Evolutionary conservation across 441 rosid genomes (phyloP).

Genomic region (Aleurites moluccanus): DNA sequence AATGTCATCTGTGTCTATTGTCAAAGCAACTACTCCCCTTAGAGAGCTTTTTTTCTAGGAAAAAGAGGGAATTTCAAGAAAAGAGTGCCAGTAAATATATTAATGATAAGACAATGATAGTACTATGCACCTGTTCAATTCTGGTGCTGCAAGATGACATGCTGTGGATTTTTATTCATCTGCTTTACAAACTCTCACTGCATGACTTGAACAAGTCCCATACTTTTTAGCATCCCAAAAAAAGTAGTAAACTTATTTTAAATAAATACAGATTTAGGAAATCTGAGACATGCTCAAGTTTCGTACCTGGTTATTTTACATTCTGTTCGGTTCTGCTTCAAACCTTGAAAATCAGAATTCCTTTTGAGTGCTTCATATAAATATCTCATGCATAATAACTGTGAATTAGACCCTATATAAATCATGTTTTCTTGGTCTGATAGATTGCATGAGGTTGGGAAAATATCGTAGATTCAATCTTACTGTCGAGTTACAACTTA

Average conservation of each 20-base stretch:
- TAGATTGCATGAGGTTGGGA: not conserved
- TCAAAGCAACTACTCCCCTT: not conserved
- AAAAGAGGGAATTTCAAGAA: not conserved
- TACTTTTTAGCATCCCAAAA: not conserved
- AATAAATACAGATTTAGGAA: not conserved
- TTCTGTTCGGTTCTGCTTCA: not conserved
- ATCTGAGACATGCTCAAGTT: not conserved
- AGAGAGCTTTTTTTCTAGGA: slow-evolving; percentile 4
- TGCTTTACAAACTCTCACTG: slow-evolving; percentile 1
- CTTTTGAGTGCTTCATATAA: not conserved
- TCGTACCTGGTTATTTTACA: not conserved
- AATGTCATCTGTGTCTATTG: not conserved
- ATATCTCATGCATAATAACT: slow-evolving; percentile 4
- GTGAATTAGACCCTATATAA: not conserved
- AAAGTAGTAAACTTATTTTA: not conserved
- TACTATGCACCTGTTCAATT: not conserved
- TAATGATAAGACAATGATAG: not conserved
- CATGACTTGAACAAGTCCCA: not conserved
- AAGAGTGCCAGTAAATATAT: not conserved
- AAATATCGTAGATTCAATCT: too few relatives aligned
- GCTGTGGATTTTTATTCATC: slow-evolving; percentile 5
- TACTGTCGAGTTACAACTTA: too few relatives aligned
- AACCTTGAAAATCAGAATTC: not conserved
- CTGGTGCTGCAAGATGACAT: slow-evolving; percentile 7
- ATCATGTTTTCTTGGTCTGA: not conserved